Evolutionary conservation across 106 monocot species (phyloP), one percentile per base, ranked within the genome.

Genomic region (Dioscorea zingiberensis): DNA sequence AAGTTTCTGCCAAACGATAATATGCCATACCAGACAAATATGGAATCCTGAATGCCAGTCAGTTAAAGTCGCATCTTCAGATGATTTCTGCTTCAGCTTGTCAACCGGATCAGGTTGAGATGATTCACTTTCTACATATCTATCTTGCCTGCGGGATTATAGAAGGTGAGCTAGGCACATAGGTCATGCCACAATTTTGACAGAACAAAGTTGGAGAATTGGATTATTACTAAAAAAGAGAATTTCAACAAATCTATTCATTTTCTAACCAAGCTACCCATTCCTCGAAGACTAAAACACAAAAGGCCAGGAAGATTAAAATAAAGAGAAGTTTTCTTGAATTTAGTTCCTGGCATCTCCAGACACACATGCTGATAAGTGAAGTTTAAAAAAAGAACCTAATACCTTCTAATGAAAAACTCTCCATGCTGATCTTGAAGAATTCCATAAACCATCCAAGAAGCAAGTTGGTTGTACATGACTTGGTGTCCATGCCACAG

Each of bases 401-500:
- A 38, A 51, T 78, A 93, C 98, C 92, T 89, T 71, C 66, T 78
- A 64, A 98, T 89, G 64, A 93, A 98, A 82, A 98, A 98, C 67
- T 98, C 98, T 47, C 77, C 81, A 75, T 89, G 67, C 19, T 71
- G 92, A 83, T 93, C 98, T 76, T 93, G 92, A 77, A 98, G 89
- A 77, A 98, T 82, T 54, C 98, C 98, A 80, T 98, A 89, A 53
- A 98, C 78, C 86, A 93, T 86, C 98, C 98, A 98, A 45, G 86
- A 78, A 16, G 88, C 79, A 29, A 98, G 79, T 67, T 98, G 98
- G 63, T 93, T 86, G 72, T 86, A 98, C 78, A 98, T 68, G 26
- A 92, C 89, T 74, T 98, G 92, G 69, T 98, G 98, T 47, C 89
- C 98, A 86, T 98, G 98, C 92, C 98, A 98, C 25, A 98, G 82